Percentiles rank a stretch among this genome's conserved stretches.
Evolutionary conservation across 805 yeast genomes (phyloP).

Genomic region (Metschnikowia hibisci): DNA sequence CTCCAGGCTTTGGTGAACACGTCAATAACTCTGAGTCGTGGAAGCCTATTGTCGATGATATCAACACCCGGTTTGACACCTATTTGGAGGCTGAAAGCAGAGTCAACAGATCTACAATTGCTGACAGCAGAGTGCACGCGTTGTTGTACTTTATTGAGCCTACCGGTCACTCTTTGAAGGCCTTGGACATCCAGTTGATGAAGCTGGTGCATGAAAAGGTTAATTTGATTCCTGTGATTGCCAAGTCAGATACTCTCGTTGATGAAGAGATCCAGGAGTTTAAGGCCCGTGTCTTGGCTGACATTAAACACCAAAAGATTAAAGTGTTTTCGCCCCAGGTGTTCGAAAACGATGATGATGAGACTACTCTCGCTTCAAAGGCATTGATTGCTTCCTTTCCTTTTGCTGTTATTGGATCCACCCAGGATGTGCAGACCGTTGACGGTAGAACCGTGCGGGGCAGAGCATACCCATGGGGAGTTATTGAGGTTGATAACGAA

Average conservation of each 20-base stretch:
- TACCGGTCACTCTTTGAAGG: constrained; percentile 88
- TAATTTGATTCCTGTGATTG: constrained; percentile 89
- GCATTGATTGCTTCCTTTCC: constrained; percentile 74
- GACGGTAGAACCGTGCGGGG: constrained; percentile 87
- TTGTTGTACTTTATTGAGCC: constrained; percentile 93
- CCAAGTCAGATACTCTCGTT: constrained; percentile 90
- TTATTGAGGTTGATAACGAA: constrained; percentile 92
- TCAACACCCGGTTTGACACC: constrained; percentile 79
- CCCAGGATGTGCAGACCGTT: constrained; percentile 58
- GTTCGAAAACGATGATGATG: constrained; percentile 83
- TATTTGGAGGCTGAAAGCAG: constrained; percentile 88
- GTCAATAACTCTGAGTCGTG: constrained; percentile 72
- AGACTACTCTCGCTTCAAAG: constrained; percentile 60
- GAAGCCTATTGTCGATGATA: constrained; percentile 89
- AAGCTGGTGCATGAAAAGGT: constrained; percentile 84
- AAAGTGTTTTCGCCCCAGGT: constrained; percentile 69
- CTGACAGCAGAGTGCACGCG: constrained; percentile 89
- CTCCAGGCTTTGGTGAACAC: constrained; percentile 93
- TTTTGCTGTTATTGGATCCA: constrained; percentile 92
- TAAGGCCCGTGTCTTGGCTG: constrained; percentile 74
- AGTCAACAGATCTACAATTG: constrained; percentile 64
- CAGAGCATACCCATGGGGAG: constrained; percentile 95
- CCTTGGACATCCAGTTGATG: constrained; percentile 87
- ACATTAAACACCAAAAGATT: constrained; percentile 70
- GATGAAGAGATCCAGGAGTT: constrained; percentile 77